phyloP scores from a whole-genome alignment of 2,329 filamentous ascomycete genomes.

The Sporothrix dimorphospora region DNA sequence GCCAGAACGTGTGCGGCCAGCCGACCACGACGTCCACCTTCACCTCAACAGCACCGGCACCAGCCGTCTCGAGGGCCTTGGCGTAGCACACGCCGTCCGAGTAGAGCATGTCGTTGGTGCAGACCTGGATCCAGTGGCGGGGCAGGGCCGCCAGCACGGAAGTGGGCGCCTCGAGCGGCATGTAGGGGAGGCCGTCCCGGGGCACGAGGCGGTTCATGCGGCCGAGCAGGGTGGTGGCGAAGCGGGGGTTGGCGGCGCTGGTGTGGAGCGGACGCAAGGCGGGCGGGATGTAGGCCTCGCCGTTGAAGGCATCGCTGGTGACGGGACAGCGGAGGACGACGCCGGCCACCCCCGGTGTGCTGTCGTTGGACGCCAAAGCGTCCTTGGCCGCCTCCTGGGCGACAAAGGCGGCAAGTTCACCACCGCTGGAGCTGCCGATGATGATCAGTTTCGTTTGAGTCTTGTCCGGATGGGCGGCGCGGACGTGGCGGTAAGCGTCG shows the following conservation, averaged over 20 bases:
- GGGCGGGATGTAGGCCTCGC: constrained; percentile 44
- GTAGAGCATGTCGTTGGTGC: constrained; percentile 56
- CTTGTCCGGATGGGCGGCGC: constrained; percentile 21
- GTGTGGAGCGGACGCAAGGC: constrained; percentile 45
- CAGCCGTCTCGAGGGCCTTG: constrained; percentile 45
- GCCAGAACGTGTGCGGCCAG: constrained; percentile 58
- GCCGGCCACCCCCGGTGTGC: constrained; percentile 36
- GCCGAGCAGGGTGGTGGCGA: constrained; percentile 43
- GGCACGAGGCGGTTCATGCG: constrained; percentile 43
- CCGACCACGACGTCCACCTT: constrained; percentile 50
- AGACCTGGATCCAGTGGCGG: constrained; percentile 54
- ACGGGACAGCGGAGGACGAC: constrained; percentile 54
- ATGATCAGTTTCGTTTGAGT: constrained; percentile 40
- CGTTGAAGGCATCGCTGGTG: constrained; percentile 49
- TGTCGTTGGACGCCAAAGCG: no score
- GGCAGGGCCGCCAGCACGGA: constrained; percentile 43
- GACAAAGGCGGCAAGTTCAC: constrained; percentile 51
- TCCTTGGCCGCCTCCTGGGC: constrained; percentile 41
- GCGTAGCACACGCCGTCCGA: constrained; percentile 56
- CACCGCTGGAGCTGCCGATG: constrained; percentile 53
- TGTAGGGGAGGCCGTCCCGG: constrained; percentile 45
- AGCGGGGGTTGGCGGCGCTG: constrained; percentile 43
- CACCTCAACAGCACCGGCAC: constrained; percentile 45
- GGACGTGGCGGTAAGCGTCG: constrained; percentile 42
- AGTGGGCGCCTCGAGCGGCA: constrained; percentile 47